Evolutionary conservation across 2,329 filamentous ascomycete species (phyloP).

Genomic region (Hymenoscyphus fructigenus): DNA sequence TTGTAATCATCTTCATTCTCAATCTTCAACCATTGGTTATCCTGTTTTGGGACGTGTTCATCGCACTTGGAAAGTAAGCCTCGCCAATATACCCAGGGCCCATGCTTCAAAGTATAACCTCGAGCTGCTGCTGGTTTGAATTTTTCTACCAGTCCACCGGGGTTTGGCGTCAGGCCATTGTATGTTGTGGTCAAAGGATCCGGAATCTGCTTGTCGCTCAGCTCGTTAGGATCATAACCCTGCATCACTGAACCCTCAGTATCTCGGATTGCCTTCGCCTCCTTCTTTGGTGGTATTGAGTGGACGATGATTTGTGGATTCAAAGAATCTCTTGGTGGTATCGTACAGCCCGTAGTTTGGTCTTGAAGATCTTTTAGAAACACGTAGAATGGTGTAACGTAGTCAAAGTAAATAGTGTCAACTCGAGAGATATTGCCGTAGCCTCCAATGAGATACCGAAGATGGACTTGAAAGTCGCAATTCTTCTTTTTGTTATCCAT

Average conservation of each 20-base stretch:
- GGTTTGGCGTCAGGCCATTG: not conserved
- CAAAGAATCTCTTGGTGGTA: conserved; percentile 9
- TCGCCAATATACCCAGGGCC: not conserved
- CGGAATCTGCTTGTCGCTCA: too few species aligned
- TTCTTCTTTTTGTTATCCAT: not conserved
- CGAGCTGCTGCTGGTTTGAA: not conserved
- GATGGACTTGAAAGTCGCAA: conserved; percentile 13
- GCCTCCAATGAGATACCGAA: conserved; percentile 12
- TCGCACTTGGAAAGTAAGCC: not conserved
- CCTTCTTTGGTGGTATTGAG: too few species aligned
- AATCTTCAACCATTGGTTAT: not conserved
- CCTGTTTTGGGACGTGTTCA: not conserved
- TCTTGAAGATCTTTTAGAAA: conserved; percentile 16
- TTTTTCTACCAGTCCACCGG: not conserved
- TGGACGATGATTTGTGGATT: not conserved
- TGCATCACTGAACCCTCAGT: too few species aligned
- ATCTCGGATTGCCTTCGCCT: too few species aligned
- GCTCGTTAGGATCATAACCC: too few species aligned
- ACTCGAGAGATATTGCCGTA: not conserved
- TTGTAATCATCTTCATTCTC: conserved; percentile 1
- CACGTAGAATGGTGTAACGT: conserved; percentile 12
- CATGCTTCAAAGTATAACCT: not conserved
- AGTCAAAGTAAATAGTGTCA: conserved; percentile 2
- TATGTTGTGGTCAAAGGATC: too few species aligned
- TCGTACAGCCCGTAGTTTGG: conserved; percentile 14